Conservation (phyloP, 2,329 filamentous ascomycete species). For the Cercospora zeina region DNA sequence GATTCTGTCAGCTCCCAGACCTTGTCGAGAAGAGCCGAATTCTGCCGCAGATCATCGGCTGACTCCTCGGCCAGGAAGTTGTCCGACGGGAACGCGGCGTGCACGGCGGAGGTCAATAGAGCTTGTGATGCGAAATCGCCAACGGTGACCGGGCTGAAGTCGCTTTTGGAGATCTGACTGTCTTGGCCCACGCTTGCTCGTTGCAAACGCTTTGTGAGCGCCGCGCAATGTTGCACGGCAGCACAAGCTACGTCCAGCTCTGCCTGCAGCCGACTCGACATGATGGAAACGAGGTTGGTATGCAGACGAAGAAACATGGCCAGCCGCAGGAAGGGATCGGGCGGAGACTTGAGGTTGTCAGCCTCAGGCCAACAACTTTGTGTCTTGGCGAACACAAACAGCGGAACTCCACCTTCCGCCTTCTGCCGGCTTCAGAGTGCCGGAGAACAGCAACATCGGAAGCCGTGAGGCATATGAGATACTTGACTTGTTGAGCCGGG, state of each 20-base stretch:
- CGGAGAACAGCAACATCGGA: background rate
- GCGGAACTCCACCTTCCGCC: too few species aligned
- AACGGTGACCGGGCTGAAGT: constrained; percentile 62
- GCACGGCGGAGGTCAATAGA: constrained; percentile 59
- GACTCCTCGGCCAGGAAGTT: constrained; percentile 64
- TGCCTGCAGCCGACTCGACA: constrained; percentile 22
- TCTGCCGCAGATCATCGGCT: constrained; percentile 53
- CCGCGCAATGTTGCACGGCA: constrained; percentile 38
- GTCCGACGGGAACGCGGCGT: constrained; percentile 56
- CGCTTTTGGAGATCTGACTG: constrained; percentile 57
- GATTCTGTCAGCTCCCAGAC: constrained; percentile 58
- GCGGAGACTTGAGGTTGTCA: too few species aligned
- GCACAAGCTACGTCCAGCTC: constrained; percentile 30
- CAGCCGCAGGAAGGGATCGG: background rate
- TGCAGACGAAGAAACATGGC: background rate
- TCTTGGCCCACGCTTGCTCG: constrained; percentile 50
- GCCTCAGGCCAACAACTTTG: background rate
- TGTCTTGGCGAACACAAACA: too few species aligned
- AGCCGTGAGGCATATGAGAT: background rate
- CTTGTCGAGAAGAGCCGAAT: constrained; percentile 51
- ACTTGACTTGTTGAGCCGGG: background rate
- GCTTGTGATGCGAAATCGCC: constrained; percentile 66
- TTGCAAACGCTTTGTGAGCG: constrained; percentile 58
- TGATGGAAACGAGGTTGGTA: background rate
- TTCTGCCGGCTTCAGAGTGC: too few species aligned